Base-by-base conservation (phyloP, 2,329 filamentous ascomycete genomes). In the Aureobasidium sp. region DNA sequence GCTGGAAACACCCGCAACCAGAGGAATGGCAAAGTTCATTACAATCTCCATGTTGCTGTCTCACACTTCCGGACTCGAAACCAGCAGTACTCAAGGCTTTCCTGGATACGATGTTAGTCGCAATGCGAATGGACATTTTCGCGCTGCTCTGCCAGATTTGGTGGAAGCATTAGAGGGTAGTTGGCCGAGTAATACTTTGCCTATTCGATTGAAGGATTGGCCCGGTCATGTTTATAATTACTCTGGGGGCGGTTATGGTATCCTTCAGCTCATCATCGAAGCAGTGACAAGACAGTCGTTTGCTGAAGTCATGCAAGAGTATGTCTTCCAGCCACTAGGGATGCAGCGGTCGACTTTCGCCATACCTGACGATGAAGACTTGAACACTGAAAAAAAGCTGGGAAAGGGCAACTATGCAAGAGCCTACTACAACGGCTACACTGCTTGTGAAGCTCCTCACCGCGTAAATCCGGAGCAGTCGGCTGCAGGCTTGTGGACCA, bases 401-500 rank as follows among this genome's bases (percentile, higher is more conserved):
- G 49, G 49, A n/a, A 53, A 14, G 29, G 57, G 59, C 6, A 68
- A 70, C 48, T 66, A 65, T 45, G 67, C 68, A 20, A 61, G 45
- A 45, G 63, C 68, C 14, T 61, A 65, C 45, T 48, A 53, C 4
- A 68, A 66, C 14, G 67, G 65, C n/a, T 66, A 67, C 39, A 36
- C 27, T 7, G 42, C 20, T 17, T 47, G 41, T 12, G 56, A 59
- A 29, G 39, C 39, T 6, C 29, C 42, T 37, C 44, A 47, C 17
- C 56, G 42, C 9, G 42, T 47, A 4, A 62, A 67, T 51, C 55
- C 61, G 6, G 69, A 70, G 48, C 63, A 66, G 5, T 68, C 69
- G 4, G 68, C 68, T 17, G 68, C 67, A 2, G 68, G 67, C 4
- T 61, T 70, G 1, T 70, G 69, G 68, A 68, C 68, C 2, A 70